Evolutionary conservation across 1,139 yeast genomes (phyloP), one percentile per base, ranked within the genome.

Genomic region (Blastobotrys raffinosifermentans): DNA sequence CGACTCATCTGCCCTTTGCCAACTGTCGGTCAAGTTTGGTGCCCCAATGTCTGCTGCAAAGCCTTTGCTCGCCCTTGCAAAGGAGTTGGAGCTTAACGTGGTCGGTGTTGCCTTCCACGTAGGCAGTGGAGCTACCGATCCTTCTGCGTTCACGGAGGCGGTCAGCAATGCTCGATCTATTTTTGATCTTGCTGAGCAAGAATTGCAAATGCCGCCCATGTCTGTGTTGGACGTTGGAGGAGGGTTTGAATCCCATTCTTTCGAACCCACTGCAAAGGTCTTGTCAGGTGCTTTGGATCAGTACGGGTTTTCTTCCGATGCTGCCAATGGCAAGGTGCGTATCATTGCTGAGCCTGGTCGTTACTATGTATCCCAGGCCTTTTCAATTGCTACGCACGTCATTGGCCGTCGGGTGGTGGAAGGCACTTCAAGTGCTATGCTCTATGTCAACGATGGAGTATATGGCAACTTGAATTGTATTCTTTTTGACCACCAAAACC

Each of bases 291-390:
- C 84, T 4, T 63, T 89, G 45, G 75, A 69, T 31, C 59, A 67
- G 40, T 14, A 6, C 15, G 27, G 27, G 11, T 70, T 66, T 53
- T 87, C 85, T 64, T 80, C 87, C 0, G 41, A 42, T 3, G 63
- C 59, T 4, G 11, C 48, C 2, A 19, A 23, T 11, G 63, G 57
- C 39, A 58, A 65, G 5, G 69, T 86, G 40, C 60, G 66, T 27
- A 66, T 87, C 45, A 83, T 91, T 59, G 94, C 96, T 17, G 98
- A 91, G 59, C 95, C 96, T 4, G 98, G 98, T 40, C 73, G 98
- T 48, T 89, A 80, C 57, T 77, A 86, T 67, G 94, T 83, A 21
- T 82, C 95, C 4, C 67, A 78, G 37, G 93, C 94, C 4, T 87
- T 89, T 60, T 83, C 95, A 4, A 69, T 91, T 53, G 95, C 89